These are phyloP conservation scores for Physcomitrellopsis africana DNA, from an alignment of 225 moss, liverwort and hornwort species.

Conservation along the genomic window DNA sequence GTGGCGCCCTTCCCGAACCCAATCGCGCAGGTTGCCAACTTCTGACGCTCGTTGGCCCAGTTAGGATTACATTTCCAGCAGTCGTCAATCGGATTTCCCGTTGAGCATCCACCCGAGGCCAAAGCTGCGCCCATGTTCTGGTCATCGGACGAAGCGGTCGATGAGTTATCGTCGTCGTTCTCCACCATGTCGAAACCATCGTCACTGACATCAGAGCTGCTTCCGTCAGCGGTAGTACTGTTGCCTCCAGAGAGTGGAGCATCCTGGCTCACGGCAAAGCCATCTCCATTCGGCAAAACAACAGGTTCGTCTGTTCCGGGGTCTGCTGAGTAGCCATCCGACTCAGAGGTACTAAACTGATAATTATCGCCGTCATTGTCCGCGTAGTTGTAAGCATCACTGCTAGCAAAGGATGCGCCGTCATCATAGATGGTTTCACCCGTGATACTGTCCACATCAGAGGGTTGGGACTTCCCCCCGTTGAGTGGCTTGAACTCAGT, in stretches of 20 bases:
- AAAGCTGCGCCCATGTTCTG: background rate
- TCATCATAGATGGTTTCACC: no score
- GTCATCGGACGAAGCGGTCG: background rate
- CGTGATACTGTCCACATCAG: no score
- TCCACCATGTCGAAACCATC: constrained; percentile 34
- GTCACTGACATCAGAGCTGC: background rate
- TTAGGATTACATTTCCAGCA: constrained; percentile 48
- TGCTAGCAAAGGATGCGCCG: no score
- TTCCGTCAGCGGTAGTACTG: background rate
- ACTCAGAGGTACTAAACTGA: no score
- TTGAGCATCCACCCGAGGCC: background rate
- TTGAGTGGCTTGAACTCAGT: no score
- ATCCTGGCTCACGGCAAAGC: background rate
- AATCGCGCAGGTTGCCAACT: constrained; percentile 55
- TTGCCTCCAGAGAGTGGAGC: no score
- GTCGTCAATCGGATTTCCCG: constrained; percentile 46
- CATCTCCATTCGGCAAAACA: no score
- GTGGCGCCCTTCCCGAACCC: constrained; percentile 62
- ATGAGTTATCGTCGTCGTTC: background rate
- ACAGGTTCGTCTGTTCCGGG: no score
- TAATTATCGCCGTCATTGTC: no score
- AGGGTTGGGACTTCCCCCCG: no score
- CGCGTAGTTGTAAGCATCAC: no score
- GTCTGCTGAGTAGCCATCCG: no score
- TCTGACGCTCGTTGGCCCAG: constrained; percentile 40